phyloP scores from a whole-genome alignment of 2,329 filamentous ascomycete genomes.

The Coniochaeta prunicola region DNA sequence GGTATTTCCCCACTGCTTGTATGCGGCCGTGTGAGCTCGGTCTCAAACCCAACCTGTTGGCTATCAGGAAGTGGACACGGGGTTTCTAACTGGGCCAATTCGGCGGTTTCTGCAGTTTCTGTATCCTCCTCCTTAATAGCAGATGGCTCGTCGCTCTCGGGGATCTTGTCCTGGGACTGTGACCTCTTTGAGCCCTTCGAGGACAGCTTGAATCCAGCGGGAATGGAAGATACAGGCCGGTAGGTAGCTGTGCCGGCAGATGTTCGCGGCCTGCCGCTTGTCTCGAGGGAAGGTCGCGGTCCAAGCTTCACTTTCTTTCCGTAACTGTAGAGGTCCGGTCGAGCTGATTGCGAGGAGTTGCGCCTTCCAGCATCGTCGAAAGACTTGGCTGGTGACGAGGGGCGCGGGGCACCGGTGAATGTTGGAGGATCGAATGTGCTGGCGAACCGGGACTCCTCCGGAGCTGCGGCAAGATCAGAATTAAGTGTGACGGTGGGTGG shows the following conservation, averaged over 20 bases:
- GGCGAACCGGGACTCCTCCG: conserved; percentile 43
- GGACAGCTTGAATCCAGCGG: conserved; percentile 69
- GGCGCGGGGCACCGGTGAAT: conserved; percentile 39
- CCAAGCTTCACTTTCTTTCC: conserved; percentile 86
- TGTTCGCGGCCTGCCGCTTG: conserved; percentile 52
- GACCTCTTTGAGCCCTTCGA: conserved; percentile 49
- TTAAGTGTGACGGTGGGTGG: conserved; percentile 40
- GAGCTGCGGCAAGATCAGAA: conserved; percentile 41
- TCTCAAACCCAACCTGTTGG: conserved; percentile 17
- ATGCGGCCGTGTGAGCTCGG: conserved; percentile 22
- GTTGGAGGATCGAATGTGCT: conserved; percentile 42
- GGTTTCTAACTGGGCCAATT: neutral
- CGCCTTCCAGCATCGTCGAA: conserved; percentile 33
- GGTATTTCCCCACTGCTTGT: conserved; percentile 29
- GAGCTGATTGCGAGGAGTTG: conserved; percentile 44
- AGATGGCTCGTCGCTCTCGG: neutral
- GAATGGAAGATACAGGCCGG: conserved; percentile 71
- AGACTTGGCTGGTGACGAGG: conserved; percentile 36
- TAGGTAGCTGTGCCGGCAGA: conserved; percentile 51
- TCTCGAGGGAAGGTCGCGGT: conserved; percentile 70
- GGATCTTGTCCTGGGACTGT: conserved; percentile 25
- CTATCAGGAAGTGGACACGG: conserved; percentile 26
- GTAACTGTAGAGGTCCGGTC: conserved; percentile 42
- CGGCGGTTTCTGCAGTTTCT: neutral
- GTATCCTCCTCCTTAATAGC: neutral